Base-by-base conservation (phyloP, 2,329 filamentous ascomycete genomes). In the Colletotrichum sp. region DNA sequence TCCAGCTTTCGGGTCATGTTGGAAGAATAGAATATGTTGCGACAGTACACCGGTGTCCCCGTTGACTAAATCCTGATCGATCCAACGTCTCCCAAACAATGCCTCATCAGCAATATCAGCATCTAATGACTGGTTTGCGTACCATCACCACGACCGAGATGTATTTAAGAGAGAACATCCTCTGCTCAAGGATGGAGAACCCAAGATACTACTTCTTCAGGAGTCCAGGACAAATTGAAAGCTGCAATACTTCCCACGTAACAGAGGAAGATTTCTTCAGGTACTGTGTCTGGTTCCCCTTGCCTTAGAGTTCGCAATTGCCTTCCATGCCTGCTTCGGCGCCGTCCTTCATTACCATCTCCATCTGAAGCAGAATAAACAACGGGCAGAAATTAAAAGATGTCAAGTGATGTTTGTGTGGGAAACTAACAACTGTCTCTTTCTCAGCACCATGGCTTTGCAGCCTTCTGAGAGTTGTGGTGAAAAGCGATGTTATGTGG, bases 251-350 rank as follows among this genome's bases (percentile, higher is more conserved):
- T 22, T 22, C 22, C 22, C 22, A 22, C 22, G 22, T 5, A 2
- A 48, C 22, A 48, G 18, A 22, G 10, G 10, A 48, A 48, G n/a
- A 10, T 48, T 8, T 48, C 1, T 48, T 2, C 4, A 48, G n/a
- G n/a, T 48, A 0, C n/a, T 8, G 5, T 1, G 18, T 18, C 39
- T 43, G n/a, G 6, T 48, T 0, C 13, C 2, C 3, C 43, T 22
- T 48, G 3, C n/a, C 43, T 48, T 0, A 0, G 43, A 48, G 10
- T 13, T 48, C 3, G 5, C 0, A 1, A 0, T 1, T 22, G 43
- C 10, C 0, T 22, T 48, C 43, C n/a, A 2, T 13, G 0, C 18
- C 2, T 3, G n/a, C 6, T 48, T 48, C n/a, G 6, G 43, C 0
- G 43, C 0, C 43, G 6, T 48, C 43, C n/a, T 13, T 22, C 43